A percentile compares a stretch with the other conserved stretches of the same genome.
phyloP scores from a whole-genome alignment of 2,329 filamentous ascomycete species.

The Talaromyces marneffei region DNA sequence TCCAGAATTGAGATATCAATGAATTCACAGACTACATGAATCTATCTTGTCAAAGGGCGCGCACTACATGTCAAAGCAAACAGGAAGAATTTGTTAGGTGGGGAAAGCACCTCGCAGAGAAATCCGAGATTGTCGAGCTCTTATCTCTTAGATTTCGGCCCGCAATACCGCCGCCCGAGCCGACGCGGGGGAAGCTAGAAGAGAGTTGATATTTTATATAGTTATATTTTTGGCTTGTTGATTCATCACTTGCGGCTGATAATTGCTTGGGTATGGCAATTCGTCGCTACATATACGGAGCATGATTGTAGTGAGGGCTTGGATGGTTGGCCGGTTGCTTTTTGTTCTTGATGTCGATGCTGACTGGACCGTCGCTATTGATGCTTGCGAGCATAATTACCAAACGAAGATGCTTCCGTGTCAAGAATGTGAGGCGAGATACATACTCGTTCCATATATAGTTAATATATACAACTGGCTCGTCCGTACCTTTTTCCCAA shows the following conservation, averaged over 20 bases:
- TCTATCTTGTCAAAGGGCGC: background rate
- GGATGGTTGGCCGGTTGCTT: background rate
- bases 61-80: background rate
- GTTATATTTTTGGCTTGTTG: background rate
- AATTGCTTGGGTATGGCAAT: background rate
- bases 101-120: conserved; percentile 9
- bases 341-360: background rate
- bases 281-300: background rate
- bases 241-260: background rate
- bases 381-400: background rate
- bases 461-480: background rate
- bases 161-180: background rate
- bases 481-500: background rate
- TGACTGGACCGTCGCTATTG: background rate
- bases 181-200: background rate
- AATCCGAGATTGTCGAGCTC: background rate
- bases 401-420: background rate
- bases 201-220: background rate
- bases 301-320: background rate
- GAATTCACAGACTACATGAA: background rate
- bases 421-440: background rate
- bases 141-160: background rate
- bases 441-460: background rate
- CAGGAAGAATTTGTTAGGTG: background rate
- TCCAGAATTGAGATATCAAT: background rate